Evolutionary conservation across 306 rosid species (phyloP), one percentile per base, ranked within the genome.

Genomic region (Corylus heterophylla): DNA sequence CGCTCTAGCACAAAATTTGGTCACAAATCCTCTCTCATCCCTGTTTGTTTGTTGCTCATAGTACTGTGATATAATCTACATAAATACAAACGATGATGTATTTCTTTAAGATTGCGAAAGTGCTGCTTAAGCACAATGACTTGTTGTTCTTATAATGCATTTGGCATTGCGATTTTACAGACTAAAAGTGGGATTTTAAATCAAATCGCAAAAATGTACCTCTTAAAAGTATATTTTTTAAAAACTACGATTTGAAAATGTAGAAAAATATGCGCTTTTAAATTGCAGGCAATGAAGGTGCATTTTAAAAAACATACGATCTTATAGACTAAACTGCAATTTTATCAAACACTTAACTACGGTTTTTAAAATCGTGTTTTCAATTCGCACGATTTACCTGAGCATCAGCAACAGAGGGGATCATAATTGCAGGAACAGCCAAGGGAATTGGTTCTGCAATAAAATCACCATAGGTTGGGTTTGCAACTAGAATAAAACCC

Each of bases 401-500:
- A 74, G 90, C 82, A 82, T 90, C 88, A 39, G 88, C 85, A 12
- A 88, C 92, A 62, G 13, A 72, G 39, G 97, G 92, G 80, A 91
- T 83, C 87, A 95, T 45, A 79, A 92, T 90, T 70, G 90, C 90
- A 2, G 98, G 45, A 85, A 88, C 73, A 81, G 56, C 59, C 16
- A 89, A 90, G 54, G 96, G 94, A 68, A 92, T 61, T 27, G 96
- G 93, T 84, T 87, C 91, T 25, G 91, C 92, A n/a, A 89, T 79
- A 84, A 81, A 92, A 78, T 88, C 88, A 20, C 96, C 98, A 27
- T 81, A 91, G 20, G 31, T 83, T 31, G 98, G 91, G 79, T 89
- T 89, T 11, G 98, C 96, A 52, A 82, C 79, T 11, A 91, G 84
- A 81, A 89, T 76, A 73, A 90, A 92, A 45, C 93, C 96, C 79